Percentiles rank a stretch among this genome's conserved stretches.
Conservation (phyloP, 1,139 yeast species). For the Blastobotrys indianensis region DNA sequence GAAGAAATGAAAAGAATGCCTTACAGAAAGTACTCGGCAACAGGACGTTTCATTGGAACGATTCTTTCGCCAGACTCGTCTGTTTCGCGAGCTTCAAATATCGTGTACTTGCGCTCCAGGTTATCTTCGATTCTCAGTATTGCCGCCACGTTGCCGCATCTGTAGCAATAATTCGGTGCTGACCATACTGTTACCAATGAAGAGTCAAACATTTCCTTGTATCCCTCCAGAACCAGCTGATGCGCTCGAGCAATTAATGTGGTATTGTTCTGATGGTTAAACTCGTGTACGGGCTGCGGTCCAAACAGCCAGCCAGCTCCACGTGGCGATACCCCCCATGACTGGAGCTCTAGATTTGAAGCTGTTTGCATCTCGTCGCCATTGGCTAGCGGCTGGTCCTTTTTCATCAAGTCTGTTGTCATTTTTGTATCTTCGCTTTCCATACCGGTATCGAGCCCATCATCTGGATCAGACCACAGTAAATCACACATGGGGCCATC, state of each 20-base stretch:
- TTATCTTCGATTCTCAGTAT: slow-evolving; percentile 73
- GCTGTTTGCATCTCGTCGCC: slow-evolving; percentile 3
- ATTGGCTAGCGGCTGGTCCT: background rate
- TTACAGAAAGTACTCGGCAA: slow-evolving; percentile 66
- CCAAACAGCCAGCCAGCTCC: slow-evolving; percentile 97
- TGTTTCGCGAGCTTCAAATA: slow-evolving; percentile 76
- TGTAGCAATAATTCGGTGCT: slow-evolving; percentile 91
- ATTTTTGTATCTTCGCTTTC: slow-evolving; percentile 1
- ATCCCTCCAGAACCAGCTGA: slow-evolving; percentile 96
- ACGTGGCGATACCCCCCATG: slow-evolving; percentile 93
- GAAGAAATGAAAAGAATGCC: too few relatives aligned
- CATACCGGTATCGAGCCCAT: slow-evolving; percentile 33
- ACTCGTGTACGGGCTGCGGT: slow-evolving; percentile 70
- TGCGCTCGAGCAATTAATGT: slow-evolving; percentile 94
- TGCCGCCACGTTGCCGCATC: slow-evolving; percentile 95
- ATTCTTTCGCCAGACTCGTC: slow-evolving; percentile 46
- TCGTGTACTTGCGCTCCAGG: slow-evolving; percentile 65
- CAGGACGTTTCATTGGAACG: slow-evolving; percentile 66
- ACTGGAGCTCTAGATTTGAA: slow-evolving; percentile 7
- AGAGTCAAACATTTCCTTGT: slow-evolving; percentile 79
- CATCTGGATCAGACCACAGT: slow-evolving; percentile 97
- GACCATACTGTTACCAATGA: slow-evolving; percentile 89
- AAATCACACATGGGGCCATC: slow-evolving; percentile 99
- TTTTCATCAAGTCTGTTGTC: background rate
- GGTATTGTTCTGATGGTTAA: slow-evolving; percentile 70